A percentile compares a stretch with the other conserved stretches of the same genome.
These are phyloP conservation scores for Amylocystis lapponica DNA, from an alignment of 768 basidiomycete species.

Conservation along the genomic window DNA sequence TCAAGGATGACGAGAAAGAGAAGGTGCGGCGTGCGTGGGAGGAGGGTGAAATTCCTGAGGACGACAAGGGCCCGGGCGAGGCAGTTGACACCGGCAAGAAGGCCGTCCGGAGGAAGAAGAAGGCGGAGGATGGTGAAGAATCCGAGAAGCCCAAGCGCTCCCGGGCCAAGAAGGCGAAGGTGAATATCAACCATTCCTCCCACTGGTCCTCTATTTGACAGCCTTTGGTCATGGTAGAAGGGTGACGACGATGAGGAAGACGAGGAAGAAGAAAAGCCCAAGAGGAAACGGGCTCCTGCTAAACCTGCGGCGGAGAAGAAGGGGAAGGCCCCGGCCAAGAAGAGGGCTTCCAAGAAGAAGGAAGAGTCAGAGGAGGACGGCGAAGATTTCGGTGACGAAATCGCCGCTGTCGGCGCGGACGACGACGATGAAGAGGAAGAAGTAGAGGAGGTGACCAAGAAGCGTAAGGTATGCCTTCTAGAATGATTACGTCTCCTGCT, in stretches of 20 bases:
- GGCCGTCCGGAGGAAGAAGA: slow-evolving; percentile 18
- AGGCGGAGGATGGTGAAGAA: slow-evolving; percentile 17
- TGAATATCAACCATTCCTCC: too few species aligned
- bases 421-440: slow-evolving; percentile 43
- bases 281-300: slow-evolving; percentile 43
- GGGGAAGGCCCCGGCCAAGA: slow-evolving; percentile 44
- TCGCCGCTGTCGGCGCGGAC: slow-evolving; percentile 35
- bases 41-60: slow-evolving; percentile 33
- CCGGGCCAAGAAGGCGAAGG: slow-evolving; percentile 26
- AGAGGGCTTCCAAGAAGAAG: slow-evolving; percentile 35
- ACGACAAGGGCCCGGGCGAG: slow-evolving; percentile 26
- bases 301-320: slow-evolving; percentile 33
- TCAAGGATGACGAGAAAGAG: slow-evolving; percentile 33
- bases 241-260: slow-evolving; percentile 24
- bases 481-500: not conserved
- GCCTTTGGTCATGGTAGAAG: slow-evolving; percentile 9
- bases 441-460: slow-evolving; percentile 40
- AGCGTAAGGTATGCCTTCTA: slow-evolving; percentile 57
- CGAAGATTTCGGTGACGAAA: slow-evolving; percentile 42
- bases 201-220: not conserved
- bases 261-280: slow-evolving; percentile 43
- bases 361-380: slow-evolving; percentile 36
- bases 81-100: slow-evolving; percentile 21
- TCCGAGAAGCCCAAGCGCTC: slow-evolving; percentile 23
- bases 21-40: slow-evolving; percentile 39